Percentiles rank a stretch among this genome's conserved stretches.
phyloP scores from a whole-genome alignment of 352 stramenopile species.

The Pythium periplocum region DNA sequence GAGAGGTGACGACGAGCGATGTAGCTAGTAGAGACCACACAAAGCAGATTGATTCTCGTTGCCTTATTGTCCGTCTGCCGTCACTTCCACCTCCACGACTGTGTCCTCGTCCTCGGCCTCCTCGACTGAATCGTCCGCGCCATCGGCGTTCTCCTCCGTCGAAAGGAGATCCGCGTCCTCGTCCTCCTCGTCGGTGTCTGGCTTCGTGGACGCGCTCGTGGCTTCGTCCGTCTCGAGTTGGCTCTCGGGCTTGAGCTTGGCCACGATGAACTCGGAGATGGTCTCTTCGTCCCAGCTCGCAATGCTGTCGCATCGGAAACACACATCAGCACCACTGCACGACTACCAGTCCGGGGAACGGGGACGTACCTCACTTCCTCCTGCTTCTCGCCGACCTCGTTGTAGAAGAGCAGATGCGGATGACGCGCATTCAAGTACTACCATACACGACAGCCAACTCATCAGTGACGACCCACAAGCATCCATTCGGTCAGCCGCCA shows the following conservation, averaged over 20 bases:
- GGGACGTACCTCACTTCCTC: conserved; percentile 54
- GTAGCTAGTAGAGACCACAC: conserved; percentile 10
- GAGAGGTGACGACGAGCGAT: background rate
- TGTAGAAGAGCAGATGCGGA: conserved; percentile 63
- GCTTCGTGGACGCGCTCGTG: background rate
- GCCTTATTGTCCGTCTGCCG: background rate
- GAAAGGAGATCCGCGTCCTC: background rate
- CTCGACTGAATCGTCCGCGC: conserved; percentile 1
- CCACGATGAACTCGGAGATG: conserved; percentile 64
- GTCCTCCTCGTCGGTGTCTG: conserved; percentile 7
- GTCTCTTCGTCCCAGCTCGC: conserved; percentile 68
- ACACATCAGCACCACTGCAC: background rate
- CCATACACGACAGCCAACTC: background rate
- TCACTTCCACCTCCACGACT: conserved; percentile 2
- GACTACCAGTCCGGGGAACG: background rate
- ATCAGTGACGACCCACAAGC: background rate
- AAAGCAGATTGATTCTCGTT: background rate
- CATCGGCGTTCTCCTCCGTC: background rate
- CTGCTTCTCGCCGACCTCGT: conserved; percentile 35
- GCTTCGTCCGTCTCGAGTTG: conserved; percentile 7
- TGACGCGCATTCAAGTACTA: conserved; percentile 39
- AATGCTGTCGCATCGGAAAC: conserved; percentile 27
- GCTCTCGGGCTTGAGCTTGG: conserved; percentile 35
- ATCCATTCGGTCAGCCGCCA: background rate
- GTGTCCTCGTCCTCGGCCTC: conserved; percentile 11